These are phyloP conservation scores for Hypoxylon sp. DNA, from an alignment of 2,329 filamentous ascomycete species.

Conservation along the genomic window DNA sequence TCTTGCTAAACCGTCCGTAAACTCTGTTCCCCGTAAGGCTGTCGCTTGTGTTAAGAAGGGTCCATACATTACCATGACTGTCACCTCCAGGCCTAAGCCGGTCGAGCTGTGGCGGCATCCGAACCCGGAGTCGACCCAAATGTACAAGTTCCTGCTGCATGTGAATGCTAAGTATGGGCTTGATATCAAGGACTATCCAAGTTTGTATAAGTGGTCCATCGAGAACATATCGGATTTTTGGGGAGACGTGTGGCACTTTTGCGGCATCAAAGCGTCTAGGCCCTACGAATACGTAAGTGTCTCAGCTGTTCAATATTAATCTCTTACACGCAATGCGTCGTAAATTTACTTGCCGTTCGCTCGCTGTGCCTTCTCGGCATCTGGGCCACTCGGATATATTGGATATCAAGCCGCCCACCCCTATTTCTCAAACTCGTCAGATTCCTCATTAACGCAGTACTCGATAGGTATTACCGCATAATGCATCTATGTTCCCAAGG, in stretches of 20 bases:
- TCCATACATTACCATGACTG: constrained; percentile 43
- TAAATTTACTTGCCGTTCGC: neutral
- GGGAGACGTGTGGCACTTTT: constrained; percentile 87
- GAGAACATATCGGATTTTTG: constrained; percentile 82
- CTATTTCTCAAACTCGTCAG: neutral
- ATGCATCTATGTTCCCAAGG: constrained; percentile 83
- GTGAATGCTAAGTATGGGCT: constrained; percentile 77
- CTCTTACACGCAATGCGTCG: neutral
- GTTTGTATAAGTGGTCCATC: constrained; percentile 89
- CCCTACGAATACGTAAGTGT: constrained; percentile 69
- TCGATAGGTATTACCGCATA: constrained; percentile 73
- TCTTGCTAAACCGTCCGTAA: neutral
- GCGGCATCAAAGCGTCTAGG: constrained; percentile 77
- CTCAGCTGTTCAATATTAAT: constrained; percentile 9
- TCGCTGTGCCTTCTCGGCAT: neutral
- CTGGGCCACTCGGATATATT: neutral
- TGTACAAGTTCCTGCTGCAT: constrained; percentile 77
- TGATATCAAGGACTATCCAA: constrained; percentile 73
- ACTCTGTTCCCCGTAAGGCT: neutral
- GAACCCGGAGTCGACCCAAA: constrained; percentile 74
- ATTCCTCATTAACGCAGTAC: constrained; percentile 16
- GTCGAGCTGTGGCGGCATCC: constrained; percentile 78
- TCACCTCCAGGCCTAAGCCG: constrained; percentile 39
- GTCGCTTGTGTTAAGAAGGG: neutral
- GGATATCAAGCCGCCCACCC: neutral